These are phyloP conservation scores for Cystoisospora suis DNA, from an alignment of 169 alveolate genomes.

Conservation along the genomic window DNA sequence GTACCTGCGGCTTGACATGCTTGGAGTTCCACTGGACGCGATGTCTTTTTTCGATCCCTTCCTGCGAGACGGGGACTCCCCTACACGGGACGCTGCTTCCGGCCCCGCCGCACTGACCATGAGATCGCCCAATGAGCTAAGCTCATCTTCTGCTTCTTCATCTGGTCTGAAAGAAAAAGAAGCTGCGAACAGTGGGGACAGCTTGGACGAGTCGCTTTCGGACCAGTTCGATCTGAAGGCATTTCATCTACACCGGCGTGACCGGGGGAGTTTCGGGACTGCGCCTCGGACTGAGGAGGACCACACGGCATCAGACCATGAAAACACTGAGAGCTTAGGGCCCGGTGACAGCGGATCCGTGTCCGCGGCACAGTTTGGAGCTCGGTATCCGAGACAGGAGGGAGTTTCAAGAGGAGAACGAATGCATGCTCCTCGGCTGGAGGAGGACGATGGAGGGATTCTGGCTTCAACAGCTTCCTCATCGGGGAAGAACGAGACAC, in stretches of 20 bases:
- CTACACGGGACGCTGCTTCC: not conserved
- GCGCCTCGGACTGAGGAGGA: not conserved
- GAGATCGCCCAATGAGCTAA: not conserved
- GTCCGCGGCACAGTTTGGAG: not conserved
- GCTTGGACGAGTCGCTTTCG: too few relatives aligned
- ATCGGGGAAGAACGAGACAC: too few relatives aligned
- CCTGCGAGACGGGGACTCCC: not conserved
- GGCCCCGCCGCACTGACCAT: not conserved
- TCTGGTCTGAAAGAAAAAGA: not conserved
- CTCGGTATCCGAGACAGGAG: not conserved
- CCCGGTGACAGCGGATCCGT: not conserved
- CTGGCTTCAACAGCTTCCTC: too few relatives aligned
- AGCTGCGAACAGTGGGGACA: not conserved
- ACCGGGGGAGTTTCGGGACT: not conserved
- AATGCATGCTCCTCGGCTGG: not conserved
- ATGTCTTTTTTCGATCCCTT: constrained; percentile 3
- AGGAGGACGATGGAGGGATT: too few relatives aligned
- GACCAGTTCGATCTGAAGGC: constrained; percentile 15
- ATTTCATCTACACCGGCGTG: not conserved
- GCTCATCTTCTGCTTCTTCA: not conserved
- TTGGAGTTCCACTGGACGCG: too few relatives aligned
- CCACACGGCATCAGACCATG: not conserved
- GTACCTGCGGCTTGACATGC: too few relatives aligned
- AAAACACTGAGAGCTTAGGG: not conserved
- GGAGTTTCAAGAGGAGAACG: not conserved